phyloP scores from a whole-genome alignment of 1,139 yeast genomes.

The Geotrichum carabidarum region DNA sequence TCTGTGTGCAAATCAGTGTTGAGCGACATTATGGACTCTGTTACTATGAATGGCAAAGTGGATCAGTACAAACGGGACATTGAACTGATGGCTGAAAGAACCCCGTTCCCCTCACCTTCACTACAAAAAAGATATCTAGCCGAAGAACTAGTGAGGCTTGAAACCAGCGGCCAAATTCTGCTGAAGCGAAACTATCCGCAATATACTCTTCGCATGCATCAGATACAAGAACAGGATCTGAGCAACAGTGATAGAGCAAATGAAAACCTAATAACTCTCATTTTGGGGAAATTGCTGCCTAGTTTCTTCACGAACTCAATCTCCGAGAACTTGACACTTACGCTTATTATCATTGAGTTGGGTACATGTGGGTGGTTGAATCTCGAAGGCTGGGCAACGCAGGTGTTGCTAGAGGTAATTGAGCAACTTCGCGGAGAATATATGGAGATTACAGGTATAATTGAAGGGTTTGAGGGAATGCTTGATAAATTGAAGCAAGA shows the following conservation, averaged over 20 bases:
- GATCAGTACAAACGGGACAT: constrained; percentile 7
- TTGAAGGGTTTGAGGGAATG: constrained; percentile 7
- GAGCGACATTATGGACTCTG: neutral
- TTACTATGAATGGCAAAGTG: neutral
- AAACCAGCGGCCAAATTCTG: neutral
- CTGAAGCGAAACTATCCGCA: constrained; percentile 7
- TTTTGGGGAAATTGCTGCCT: constrained; percentile 3
- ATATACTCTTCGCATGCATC: neutral
- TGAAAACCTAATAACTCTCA: neutral
- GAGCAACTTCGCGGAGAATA: constrained; percentile 2
- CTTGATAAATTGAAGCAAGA: neutral
- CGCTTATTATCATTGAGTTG: constrained; percentile 11
- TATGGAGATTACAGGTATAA: neutral
- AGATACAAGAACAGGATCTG: neutral
- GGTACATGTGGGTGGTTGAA: constrained; percentile 17
- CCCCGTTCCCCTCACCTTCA: constrained; percentile 2
- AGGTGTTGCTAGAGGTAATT: constrained; percentile 2
- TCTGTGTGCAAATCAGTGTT: constrained; percentile 3
- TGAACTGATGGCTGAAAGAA: constrained; percentile 1
- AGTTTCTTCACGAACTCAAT: constrained; percentile 11
- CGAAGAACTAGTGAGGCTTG: constrained; percentile 9
- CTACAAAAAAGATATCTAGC: constrained; percentile 1
- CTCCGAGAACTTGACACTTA: constrained; percentile 14
- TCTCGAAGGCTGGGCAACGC: constrained; percentile 15
- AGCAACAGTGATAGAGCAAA: neutral